Evolutionary conservation across 306 rosid species (phyloP).

Genomic region (Clitoria ternatea): DNA sequence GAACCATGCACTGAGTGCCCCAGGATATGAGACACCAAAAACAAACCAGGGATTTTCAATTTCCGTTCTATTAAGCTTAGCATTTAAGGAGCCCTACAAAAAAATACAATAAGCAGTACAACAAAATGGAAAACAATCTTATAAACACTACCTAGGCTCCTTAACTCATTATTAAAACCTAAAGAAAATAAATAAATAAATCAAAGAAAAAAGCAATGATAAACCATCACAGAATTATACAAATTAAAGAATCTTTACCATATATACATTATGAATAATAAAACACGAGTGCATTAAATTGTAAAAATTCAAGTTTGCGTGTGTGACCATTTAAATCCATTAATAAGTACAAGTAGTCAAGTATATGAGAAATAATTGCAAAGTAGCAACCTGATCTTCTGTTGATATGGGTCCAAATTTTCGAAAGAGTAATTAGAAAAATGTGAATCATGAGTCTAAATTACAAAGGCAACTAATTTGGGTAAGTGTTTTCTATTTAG

Average conservation of each 20-base stretch:
- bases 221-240: constrained; percentile 10
- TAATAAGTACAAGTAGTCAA: not conserved
- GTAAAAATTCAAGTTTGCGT: not conserved
- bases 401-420: not conserved
- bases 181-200: not conserved
- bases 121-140: not conserved
- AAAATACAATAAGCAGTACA: not conserved
- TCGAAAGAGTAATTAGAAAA: too few species aligned
- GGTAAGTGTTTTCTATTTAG: not conserved
- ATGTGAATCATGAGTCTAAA: too few species aligned
- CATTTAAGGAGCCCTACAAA: constrained; percentile 58
- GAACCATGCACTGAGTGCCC: constrained; percentile 99
- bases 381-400: not conserved
- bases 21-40: constrained; percentile 79
- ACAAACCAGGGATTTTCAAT: constrained; percentile 73
- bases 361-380: not conserved
- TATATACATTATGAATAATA: not conserved
- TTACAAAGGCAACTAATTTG: too few species aligned
- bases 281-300: not conserved
- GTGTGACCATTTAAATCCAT: not conserved
- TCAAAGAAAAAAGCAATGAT: not conserved
- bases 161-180: not conserved
- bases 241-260: not conserved
- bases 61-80: constrained; percentile 49
- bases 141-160: not conserved